Evolutionary conservation across 2,329 filamentous ascomycete genomes (phyloP).

Genomic region (Colletotrichum sp.): DNA sequence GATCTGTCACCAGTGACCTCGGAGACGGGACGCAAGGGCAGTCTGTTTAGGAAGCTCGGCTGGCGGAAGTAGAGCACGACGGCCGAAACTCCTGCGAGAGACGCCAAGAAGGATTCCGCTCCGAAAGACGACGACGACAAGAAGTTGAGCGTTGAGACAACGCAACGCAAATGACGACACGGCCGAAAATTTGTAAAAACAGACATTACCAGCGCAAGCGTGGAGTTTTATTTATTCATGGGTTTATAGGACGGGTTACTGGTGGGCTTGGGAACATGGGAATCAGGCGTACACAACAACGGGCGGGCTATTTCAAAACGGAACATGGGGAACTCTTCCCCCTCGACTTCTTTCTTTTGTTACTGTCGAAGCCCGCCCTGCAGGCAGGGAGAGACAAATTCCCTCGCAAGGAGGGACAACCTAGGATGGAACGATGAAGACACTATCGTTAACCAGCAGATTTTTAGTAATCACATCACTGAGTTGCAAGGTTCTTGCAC

Average conservation of each 20-base stretch:
- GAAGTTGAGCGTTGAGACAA: not conserved
- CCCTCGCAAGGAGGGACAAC: not conserved
- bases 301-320: not conserved
- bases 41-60: constrained; percentile 12
- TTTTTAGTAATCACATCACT: not conserved
- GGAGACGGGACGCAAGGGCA: not conserved
- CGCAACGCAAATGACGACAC: constrained; percentile 5
- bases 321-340: not conserved
- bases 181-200: constrained; percentile 18
- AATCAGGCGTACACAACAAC: not conserved
- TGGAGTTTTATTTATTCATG: constrained; percentile 6
- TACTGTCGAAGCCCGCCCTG: not conserved
- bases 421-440: not conserved
- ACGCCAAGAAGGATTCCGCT: not conserved
- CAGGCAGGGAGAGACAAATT: not conserved
- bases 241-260: not conserved
- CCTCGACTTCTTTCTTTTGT: not conserved
- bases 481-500: not conserved
- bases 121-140: not conserved
- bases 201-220: constrained; percentile 17
- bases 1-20: constrained; percentile 23
- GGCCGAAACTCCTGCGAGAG: not conserved
- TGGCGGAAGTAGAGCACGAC: constrained; percentile 9
- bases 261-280: not conserved
- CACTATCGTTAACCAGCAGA: constrained; percentile 18